These are phyloP conservation scores for Suillus sp. DNA, from an alignment of 768 basidiomycete genomes.

Conservation along the genomic window DNA sequence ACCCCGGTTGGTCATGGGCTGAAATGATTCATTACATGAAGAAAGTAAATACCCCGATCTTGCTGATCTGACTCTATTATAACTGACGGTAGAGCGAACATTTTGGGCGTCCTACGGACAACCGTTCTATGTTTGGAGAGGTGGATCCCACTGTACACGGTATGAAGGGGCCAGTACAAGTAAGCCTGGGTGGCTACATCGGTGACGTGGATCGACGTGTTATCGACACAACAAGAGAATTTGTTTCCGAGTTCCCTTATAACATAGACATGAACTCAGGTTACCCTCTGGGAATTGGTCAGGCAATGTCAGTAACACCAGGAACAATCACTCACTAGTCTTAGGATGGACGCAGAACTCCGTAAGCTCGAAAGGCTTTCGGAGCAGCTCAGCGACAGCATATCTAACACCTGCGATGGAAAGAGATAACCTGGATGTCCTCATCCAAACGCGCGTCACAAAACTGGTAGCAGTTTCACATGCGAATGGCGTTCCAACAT, in stretches of 20 bases:
- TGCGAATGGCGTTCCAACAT: background rate
- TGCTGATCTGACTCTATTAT: background rate
- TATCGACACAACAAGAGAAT: background rate
- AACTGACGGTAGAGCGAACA: background rate
- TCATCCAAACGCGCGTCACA: background rate
- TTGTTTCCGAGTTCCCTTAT: background rate
- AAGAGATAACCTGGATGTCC: background rate
- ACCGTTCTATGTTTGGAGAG: background rate
- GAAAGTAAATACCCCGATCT: background rate
- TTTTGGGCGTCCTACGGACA: background rate
- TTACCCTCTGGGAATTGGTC: background rate
- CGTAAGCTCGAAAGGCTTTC: constrained; percentile 1
- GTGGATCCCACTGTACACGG: background rate
- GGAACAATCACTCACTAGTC: background rate
- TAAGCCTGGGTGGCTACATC: background rate
- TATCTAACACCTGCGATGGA: background rate
- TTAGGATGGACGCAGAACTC: background rate
- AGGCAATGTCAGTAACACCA: background rate
- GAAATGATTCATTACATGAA: background rate
- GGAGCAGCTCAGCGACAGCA: background rate
- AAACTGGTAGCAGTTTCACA: background rate
- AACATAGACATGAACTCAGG: background rate
- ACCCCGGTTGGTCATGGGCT: background rate
- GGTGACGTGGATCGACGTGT: background rate
- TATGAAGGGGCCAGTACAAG: background rate